Conservation (phyloP, 1,284 basidiomycete species). For the Rhodofomes roseus region DNA sequence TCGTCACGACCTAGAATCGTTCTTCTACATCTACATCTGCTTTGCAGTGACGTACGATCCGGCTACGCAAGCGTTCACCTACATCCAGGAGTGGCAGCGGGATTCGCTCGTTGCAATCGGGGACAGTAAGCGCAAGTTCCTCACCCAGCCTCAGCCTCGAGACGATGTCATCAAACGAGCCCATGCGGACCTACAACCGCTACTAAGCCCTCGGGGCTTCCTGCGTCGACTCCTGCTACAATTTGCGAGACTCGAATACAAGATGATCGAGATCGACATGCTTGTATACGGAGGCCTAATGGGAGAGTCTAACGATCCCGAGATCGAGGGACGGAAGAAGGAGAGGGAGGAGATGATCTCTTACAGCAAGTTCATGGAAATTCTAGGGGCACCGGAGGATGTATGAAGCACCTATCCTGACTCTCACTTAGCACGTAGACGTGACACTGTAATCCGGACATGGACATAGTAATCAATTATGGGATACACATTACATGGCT, state of each 20-base stretch:
- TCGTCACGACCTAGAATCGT: slow-evolving; percentile 30
- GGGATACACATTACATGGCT: too few relatives aligned
- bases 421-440: too few relatives aligned
- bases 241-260: too few relatives aligned
- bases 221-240: too few relatives aligned
- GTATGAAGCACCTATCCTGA: too few relatives aligned
- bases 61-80: neutral
- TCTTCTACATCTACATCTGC: slow-evolving; percentile 22
- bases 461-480: too few relatives aligned
- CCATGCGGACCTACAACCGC: too few relatives aligned
- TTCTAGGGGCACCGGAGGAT: neutral
- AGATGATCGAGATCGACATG: too few relatives aligned
- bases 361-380: neutral
- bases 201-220: too few relatives aligned
- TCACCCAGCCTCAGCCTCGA: neutral
- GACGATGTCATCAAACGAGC: too few relatives aligned
- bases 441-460: too few relatives aligned
- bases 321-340: neutral
- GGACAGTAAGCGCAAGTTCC: neutral
- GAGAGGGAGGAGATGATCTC: neutral
- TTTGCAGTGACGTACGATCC: neutral
- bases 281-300: too few relatives aligned
- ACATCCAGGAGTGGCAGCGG: neutral
- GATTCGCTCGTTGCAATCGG: neutral
- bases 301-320: neutral